Conservation (phyloP, 2,329 filamentous ascomycete genomes). For the Davidsoniella neocaledoniae region DNA sequence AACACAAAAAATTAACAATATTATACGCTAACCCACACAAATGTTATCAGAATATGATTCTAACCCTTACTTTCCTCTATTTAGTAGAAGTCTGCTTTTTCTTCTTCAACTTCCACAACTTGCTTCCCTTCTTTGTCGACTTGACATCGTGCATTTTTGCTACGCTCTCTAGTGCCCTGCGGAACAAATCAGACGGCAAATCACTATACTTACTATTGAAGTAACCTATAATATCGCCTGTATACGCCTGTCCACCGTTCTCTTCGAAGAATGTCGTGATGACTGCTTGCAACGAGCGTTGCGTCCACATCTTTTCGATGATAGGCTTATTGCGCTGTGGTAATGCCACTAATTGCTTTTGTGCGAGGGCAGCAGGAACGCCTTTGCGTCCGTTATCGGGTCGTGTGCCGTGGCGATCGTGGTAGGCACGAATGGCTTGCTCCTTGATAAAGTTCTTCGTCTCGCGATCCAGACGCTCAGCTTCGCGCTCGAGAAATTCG, state of each 20-base stretch:
- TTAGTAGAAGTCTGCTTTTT: background rate
- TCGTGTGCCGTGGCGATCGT: slow-evolving; percentile 39
- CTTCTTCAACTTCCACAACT: slow-evolving; percentile 34
- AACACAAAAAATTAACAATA: background rate
- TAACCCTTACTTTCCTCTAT: background rate
- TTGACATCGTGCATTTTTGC: slow-evolving; percentile 47
- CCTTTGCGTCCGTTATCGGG: slow-evolving; percentile 50
- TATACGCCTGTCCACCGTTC: slow-evolving; percentile 56
- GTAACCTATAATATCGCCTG: slow-evolving; percentile 32
- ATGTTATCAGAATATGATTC: no score
- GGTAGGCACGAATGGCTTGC: slow-evolving; percentile 45
- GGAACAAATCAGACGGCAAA: slow-evolving; percentile 35
- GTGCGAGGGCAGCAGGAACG: slow-evolving; percentile 36
- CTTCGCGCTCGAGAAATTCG: slow-evolving; percentile 59
- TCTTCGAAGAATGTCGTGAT: slow-evolving; percentile 50
- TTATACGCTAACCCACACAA: background rate
- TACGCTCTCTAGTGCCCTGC: slow-evolving; percentile 59
- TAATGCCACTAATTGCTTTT: slow-evolving; percentile 13
- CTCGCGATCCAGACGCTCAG: slow-evolving; percentile 12
- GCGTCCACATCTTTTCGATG: slow-evolving; percentile 11
- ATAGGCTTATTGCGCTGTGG: slow-evolving; percentile 23
- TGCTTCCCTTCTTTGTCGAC: slow-evolving; percentile 27
- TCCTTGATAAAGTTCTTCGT: slow-evolving; percentile 12
- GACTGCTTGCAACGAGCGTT: slow-evolving; percentile 3
- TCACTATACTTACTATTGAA: slow-evolving; percentile 13